phyloP scores from a whole-genome alignment of 495 filamentous ascomycete species.

The Xylaria nigripes region DNA sequence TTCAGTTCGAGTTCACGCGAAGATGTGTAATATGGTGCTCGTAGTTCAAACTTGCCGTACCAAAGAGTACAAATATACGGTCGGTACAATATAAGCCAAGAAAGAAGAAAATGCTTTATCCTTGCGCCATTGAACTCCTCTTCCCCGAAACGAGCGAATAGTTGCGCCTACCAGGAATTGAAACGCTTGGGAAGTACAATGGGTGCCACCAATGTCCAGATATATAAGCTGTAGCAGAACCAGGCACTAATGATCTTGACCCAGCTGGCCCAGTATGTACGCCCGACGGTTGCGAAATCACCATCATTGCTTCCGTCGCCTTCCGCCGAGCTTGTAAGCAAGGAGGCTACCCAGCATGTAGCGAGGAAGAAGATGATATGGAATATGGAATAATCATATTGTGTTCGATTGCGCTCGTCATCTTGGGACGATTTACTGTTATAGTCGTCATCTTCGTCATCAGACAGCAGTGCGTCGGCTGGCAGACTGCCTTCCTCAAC shows the following conservation, averaged over 20 bases:
- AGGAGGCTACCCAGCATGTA: conserved; percentile 89
- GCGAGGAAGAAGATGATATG: conserved; percentile 97
- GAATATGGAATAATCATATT: conserved; percentile 95
- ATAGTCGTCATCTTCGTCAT: conserved; percentile 63
- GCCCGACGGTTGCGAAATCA: conserved; percentile 83
- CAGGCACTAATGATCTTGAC: conserved; percentile 97
- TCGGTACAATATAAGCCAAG: background rate
- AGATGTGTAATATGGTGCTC: background rate
- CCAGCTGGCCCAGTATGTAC: conserved; percentile 97
- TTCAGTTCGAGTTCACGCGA: background rate
- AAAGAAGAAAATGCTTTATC: background rate
- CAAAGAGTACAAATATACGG: no score
- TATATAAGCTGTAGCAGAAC: conserved; percentile 92
- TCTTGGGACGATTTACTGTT: conserved; percentile 59
- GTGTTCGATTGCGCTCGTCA: conserved; percentile 79
- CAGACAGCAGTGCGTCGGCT: conserved; percentile 78
- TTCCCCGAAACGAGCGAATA: background rate
- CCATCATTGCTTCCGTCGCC: conserved; percentile 38
- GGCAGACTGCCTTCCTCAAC: conserved; percentile 87
- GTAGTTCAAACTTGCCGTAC: background rate
- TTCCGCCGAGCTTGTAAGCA: conserved; percentile 78
- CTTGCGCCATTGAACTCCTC: background rate
- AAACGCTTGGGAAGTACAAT: conserved; percentile 81
- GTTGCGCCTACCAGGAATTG: conserved; percentile 36
- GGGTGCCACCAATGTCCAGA: conserved; percentile 86